Evolutionary conservation across 768 basidiomycete genomes (phyloP).

Genomic region (Pleurotus tuoliensis): DNA sequence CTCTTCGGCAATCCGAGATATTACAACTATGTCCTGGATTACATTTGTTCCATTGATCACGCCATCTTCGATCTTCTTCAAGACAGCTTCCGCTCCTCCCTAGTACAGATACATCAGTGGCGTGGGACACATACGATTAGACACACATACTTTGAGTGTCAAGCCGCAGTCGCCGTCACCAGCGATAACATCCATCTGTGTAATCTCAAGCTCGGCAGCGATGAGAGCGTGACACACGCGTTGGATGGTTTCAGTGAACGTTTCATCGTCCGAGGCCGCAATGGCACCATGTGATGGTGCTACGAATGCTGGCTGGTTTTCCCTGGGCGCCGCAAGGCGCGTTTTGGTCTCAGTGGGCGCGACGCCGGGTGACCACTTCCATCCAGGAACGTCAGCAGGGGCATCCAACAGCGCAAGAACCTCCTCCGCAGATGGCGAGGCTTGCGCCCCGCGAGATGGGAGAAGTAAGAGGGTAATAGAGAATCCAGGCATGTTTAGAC

Average conservation of each 20-base stretch:
- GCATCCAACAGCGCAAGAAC: constrained; percentile 72
- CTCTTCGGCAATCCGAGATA: constrained; percentile 76
- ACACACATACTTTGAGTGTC: constrained; percentile 39
- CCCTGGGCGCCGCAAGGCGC: constrained; percentile 11
- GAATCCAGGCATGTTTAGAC: constrained; percentile 91
- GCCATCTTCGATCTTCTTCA: constrained; percentile 52
- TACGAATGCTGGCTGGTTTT: neutral
- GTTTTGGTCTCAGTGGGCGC: constrained; percentile 28
- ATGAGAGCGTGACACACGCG: constrained; percentile 66
- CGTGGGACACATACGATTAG: neutral
- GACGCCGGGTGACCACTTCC: constrained; percentile 69
- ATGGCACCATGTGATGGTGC: constrained; percentile 12
- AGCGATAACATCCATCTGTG: constrained; percentile 84
- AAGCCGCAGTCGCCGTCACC: constrained; percentile 78
- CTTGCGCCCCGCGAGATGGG: constrained; percentile 43
- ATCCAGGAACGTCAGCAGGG: constrained; percentile 67
- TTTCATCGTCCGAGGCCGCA: constrained; percentile 34
- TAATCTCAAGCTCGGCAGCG: constrained; percentile 83
- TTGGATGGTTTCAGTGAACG: constrained; percentile 52
- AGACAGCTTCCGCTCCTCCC: constrained; percentile 71
- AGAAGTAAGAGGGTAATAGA: constrained; percentile 80
- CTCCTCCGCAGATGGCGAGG: constrained; percentile 18
- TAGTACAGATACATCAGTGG: constrained; percentile 12
- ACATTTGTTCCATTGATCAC: constrained; percentile 61
- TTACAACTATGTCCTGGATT: constrained; percentile 56